Evolutionary conservation across 345 rosid genomes (phyloP).

Genomic region (Brassica nigra): DNA sequence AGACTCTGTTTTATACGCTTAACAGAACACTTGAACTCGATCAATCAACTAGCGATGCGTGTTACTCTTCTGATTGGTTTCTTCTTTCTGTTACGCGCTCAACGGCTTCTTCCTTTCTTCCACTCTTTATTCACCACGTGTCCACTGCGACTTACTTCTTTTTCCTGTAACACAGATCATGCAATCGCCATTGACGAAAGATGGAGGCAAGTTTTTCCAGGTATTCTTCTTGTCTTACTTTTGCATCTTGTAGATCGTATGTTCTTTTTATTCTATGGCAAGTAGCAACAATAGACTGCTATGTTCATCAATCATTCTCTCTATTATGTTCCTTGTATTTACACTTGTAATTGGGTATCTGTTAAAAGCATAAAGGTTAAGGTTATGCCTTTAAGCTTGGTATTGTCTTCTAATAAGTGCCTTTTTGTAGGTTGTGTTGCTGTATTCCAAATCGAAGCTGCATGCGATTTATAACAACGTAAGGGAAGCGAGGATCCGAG

Average conservation of each 20-base stretch:
- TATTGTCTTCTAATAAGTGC: neutral
- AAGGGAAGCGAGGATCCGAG: constrained; percentile 93
- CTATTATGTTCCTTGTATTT: constrained; percentile 84
- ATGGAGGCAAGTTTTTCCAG: neutral
- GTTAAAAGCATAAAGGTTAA: constrained; percentile 3
- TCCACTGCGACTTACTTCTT: too few species aligned
- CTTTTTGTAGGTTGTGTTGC: constrained; percentile 64
- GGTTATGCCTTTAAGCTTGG: constrained; percentile 13
- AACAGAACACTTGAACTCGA: too few species aligned
- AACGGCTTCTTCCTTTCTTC: too few species aligned
- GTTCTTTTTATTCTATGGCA: neutral
- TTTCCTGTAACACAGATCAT: neutral
- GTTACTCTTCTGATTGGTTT: too few species aligned
- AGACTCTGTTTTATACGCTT: too few species aligned
- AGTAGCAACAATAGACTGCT: neutral
- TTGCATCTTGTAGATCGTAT: neutral
- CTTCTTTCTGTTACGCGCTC: too few species aligned
- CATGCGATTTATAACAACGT: constrained; percentile 83
- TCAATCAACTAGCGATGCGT: too few species aligned
- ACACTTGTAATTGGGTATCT: constrained; percentile 3
- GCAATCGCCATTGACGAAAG: neutral
- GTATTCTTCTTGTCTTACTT: neutral
- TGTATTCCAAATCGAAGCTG: constrained; percentile 89
- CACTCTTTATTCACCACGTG: too few species aligned
- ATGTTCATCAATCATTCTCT: constrained; percentile 43